Evolutionary conservation across 768 basidiomycete species (phyloP).

Genomic region (Tylopilus plumbeoviolaceoides): DNA sequence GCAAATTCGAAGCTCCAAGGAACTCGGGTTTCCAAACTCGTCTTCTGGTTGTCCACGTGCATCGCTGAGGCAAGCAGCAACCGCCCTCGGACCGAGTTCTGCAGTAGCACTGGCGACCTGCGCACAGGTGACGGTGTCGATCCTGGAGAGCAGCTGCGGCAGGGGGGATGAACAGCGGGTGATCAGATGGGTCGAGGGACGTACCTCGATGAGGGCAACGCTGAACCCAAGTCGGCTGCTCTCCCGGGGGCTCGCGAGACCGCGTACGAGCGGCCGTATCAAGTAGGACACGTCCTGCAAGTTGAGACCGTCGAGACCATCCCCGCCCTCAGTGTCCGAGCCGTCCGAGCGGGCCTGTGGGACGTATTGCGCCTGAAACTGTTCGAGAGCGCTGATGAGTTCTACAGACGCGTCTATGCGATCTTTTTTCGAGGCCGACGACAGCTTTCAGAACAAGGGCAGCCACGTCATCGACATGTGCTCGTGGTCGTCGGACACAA

Average conservation of each 20-base stretch:
- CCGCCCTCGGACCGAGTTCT: too few species aligned
- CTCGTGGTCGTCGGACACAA: not conserved
- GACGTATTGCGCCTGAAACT: constrained; percentile 70
- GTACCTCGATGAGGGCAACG: constrained; percentile 92
- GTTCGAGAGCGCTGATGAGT: constrained; percentile 74
- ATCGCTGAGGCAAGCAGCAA: too few species aligned
- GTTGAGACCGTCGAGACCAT: constrained; percentile 63
- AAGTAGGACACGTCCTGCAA: constrained; percentile 93
- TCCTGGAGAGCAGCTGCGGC: constrained; percentile 70
- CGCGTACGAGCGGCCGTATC: constrained; percentile 79
- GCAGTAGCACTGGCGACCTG: too few species aligned
- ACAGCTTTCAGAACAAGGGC: constrained; percentile 91
- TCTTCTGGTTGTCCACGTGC: too few species aligned
- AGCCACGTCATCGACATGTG: constrained; percentile 87
- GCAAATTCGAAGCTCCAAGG: too few species aligned
- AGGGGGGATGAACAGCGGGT: too few species aligned
- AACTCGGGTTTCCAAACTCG: too few species aligned
- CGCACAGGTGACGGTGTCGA: constrained; percentile 70
- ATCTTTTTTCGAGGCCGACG: constrained; percentile 73
- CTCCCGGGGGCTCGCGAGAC: constrained; percentile 88
- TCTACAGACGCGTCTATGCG: constrained; percentile 84
- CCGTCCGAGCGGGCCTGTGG: constrained; percentile 41
- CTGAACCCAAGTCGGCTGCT: constrained; percentile 94
- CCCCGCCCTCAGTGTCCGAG: constrained; percentile 42
- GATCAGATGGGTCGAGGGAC: too few species aligned